A percentile compares a stretch with the other conserved stretches of the same genome.
These are phyloP conservation scores for Botrytis paeoniae DNA, from an alignment of 2,329 filamentous ascomycete species.

Conservation along the genomic window DNA sequence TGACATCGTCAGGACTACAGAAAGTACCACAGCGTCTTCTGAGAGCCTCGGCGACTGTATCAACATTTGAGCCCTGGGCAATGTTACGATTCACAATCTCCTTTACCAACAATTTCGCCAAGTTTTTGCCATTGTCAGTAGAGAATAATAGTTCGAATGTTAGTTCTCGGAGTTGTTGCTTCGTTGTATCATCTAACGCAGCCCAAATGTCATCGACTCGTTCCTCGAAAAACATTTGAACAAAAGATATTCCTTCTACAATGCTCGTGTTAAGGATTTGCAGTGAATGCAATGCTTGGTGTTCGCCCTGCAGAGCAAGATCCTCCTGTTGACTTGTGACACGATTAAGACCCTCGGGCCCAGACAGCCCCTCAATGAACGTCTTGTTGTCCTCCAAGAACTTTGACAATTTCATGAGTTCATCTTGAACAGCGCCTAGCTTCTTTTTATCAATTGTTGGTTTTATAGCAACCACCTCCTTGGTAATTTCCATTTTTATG, in stretches of 20 bases:
- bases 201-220: constrained; percentile 82
- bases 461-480: constrained; percentile 59
- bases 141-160: constrained; percentile 90
- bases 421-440: constrained; percentile 73
- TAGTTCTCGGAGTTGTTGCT: constrained; percentile 67
- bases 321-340: constrained; percentile 84
- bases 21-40: constrained; percentile 92
- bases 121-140: constrained; percentile 72
- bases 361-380: constrained; percentile 92
- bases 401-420: constrained; percentile 71
- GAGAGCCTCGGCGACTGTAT: constrained; percentile 93
- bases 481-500: constrained; percentile 54
- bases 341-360: constrained; percentile 77
- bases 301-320: constrained; percentile 86
- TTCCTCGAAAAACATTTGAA: constrained; percentile 92
- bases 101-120: constrained; percentile 93
- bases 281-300: constrained; percentile 84
- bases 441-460: constrained; percentile 68
- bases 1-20: constrained; percentile 93
- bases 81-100: constrained; percentile 98
- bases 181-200: constrained; percentile 67
- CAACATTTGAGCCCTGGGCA: constrained; percentile 92
- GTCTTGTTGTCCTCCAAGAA: constrained; percentile 86
- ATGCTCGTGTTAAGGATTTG: constrained; percentile 84
- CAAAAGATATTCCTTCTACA: constrained; percentile 94